These are phyloP conservation scores for Fusarium circinatum DNA, from an alignment of 2,329 filamentous ascomycete species.

Conservation along the genomic window DNA sequence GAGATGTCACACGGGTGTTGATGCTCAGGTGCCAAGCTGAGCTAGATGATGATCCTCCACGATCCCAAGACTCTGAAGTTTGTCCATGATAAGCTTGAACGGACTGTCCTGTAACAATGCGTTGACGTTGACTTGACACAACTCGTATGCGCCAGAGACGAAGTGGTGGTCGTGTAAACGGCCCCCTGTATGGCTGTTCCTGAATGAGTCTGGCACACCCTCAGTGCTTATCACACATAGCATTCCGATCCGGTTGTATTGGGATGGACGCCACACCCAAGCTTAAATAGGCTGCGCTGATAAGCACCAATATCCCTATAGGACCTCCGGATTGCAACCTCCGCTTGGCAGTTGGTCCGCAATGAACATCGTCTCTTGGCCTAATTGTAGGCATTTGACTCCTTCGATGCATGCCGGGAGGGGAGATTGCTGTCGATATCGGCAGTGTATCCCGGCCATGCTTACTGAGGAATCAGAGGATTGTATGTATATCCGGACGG, in stretches of 20 bases:
- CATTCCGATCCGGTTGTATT: conserved; percentile 28
- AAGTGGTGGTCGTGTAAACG: background rate
- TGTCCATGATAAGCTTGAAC: conserved; percentile 6
- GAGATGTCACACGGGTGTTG: background rate
- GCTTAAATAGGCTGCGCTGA: conserved; percentile 39
- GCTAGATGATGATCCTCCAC: conserved; percentile 15
- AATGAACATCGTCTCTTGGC: conserved; percentile 30
- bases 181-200: conserved; percentile 21
- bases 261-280: conserved; percentile 34
- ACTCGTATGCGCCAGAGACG: conserved; percentile 1
- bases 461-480: conserved; percentile 1
- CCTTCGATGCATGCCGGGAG: background rate
- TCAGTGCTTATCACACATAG: conserved; percentile 32
- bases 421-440: background rate
- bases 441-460: background rate
- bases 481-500: background rate
- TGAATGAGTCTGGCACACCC: conserved; percentile 21
- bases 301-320: conserved; percentile 39
- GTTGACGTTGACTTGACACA: background rate
- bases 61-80: background rate
- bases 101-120: background rate
- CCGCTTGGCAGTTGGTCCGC: conserved; percentile 35
- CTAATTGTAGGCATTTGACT: conserved; percentile 1
- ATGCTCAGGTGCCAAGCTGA: conserved; percentile 23
- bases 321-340: conserved; percentile 20